These are phyloP conservation scores for Nigrograna mackinnonii DNA, from an alignment of 2,329 filamentous ascomycete species.

Conservation along the genomic window DNA sequence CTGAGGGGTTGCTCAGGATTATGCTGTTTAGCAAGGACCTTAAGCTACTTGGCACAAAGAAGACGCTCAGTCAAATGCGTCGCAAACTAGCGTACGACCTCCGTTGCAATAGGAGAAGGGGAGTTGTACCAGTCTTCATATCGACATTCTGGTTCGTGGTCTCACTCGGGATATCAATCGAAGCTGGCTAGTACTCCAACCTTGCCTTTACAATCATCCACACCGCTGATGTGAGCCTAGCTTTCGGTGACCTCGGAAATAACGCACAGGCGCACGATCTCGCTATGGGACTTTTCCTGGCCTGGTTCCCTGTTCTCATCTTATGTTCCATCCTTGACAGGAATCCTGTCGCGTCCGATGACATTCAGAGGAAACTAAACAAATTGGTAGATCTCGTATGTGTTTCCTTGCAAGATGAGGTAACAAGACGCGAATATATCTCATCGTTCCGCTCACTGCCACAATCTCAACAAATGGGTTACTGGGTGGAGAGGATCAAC, in stretches of 20 bases:
- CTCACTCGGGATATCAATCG: slow-evolving; percentile 40
- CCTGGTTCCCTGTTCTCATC: slow-evolving; percentile 52
- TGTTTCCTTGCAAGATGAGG: slow-evolving; percentile 30
- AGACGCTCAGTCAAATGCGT: slow-evolving; percentile 36
- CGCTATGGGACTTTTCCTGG: slow-evolving; percentile 47
- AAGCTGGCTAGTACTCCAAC: slow-evolving; percentile 15
- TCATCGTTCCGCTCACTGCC: slow-evolving; percentile 24
- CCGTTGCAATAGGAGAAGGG: slow-evolving; percentile 44
- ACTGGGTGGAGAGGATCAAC: slow-evolving; percentile 27
- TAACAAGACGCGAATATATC: slow-evolving; percentile 30
- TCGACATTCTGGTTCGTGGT: slow-evolving; percentile 50
- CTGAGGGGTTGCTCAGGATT: slow-evolving; percentile 45
- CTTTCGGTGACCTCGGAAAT: slow-evolving; percentile 40
- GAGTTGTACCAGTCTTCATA: slow-evolving; percentile 45
- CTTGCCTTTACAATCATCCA: not conserved
- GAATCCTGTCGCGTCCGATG: slow-evolving; percentile 48
- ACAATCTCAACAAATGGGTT: slow-evolving; percentile 22
- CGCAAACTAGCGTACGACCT: slow-evolving; percentile 43
- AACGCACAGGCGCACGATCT: slow-evolving; percentile 50
- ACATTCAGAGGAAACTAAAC: slow-evolving; percentile 44
- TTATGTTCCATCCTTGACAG: slow-evolving; percentile 50
- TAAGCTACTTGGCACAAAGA: slow-evolving; percentile 25
- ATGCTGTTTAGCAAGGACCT: slow-evolving; percentile 46
- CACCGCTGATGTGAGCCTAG: slow-evolving; percentile 5
- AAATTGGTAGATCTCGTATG: slow-evolving; percentile 42